These are phyloP conservation scores for Pythium myriotylum DNA, from an alignment of 352 stramenopile species.

Conservation along the genomic window DNA sequence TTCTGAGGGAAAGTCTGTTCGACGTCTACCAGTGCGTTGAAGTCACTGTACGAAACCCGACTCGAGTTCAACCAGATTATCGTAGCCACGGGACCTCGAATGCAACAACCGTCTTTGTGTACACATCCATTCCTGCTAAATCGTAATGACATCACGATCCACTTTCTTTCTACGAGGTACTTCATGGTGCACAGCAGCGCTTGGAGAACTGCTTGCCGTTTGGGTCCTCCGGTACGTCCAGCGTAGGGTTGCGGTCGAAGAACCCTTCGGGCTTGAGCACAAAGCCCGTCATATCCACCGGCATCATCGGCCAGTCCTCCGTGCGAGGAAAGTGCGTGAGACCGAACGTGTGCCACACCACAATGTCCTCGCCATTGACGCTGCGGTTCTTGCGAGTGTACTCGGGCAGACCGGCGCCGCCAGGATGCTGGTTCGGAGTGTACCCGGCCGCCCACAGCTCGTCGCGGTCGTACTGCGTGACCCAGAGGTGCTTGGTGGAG, in stretches of 20 bases:
- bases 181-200: neutral
- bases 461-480: slow-evolving; percentile 58
- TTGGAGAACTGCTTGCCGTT: slow-evolving; percentile 22
- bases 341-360: slow-evolving; percentile 79
- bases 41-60: too few relatives aligned
- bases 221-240: slow-evolving; percentile 46
- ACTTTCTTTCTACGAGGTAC: neutral
- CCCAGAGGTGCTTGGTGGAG: slow-evolving; percentile 72
- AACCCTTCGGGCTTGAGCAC: slow-evolving; percentile 69
- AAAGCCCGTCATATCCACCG: slow-evolving; percentile 70
- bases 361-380: slow-evolving; percentile 64
- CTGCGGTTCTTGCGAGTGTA: slow-evolving; percentile 58
- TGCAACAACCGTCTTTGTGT: too few relatives aligned
- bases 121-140: too few relatives aligned
- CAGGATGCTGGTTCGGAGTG: slow-evolving; percentile 64
- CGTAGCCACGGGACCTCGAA: too few relatives aligned
- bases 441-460: slow-evolving; percentile 74
- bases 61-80: too few relatives aligned
- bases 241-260: slow-evolving; percentile 63
- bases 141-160: neutral
- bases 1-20: too few relatives aligned
- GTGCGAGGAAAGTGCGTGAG: slow-evolving; percentile 67
- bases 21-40: too few relatives aligned
- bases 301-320: slow-evolving; percentile 83
- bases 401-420: slow-evolving; percentile 46